Base-by-base conservation (phyloP, 2,329 filamentous ascomycete genomes). In the Fusarium avenaceum region DNA sequence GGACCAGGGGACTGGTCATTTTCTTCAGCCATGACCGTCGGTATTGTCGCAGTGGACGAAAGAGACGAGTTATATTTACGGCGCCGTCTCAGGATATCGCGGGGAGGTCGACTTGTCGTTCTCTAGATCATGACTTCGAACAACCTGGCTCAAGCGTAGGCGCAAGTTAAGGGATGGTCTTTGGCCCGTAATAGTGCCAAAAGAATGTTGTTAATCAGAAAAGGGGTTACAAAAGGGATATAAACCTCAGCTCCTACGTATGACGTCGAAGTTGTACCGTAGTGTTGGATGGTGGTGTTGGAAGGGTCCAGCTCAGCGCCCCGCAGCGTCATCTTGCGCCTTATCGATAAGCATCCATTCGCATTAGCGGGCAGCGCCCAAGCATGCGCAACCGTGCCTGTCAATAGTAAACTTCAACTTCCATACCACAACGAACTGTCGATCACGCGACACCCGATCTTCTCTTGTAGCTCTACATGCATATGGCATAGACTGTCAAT, bases 71-170 rank as follows among this genome's bases (percentile, higher is more conserved):
- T 46, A 51, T 62, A 46, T 43, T 47, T 55, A 67, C 69, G 71
- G 62, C 65, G 69, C 55, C 69, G 69, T 59, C 72, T 72, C 47
- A 69, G 54, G 55, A 63, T 72, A 61, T 76, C 63, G 69, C 61
- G 49, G 53, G 58, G 38, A 56, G 55, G 64, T 63, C 57, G 59
- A 53, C 67, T 71, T 63, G 73, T 76, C 64, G 70, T 69, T 71
- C 71, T 66, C 77, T 79, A 79, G 73, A 77, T 72, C 77, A 79
- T 79, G 74, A 66, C 74, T 74, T 64, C 62, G 28, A 67, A 57
- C 61, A 51, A 60, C 46, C 45, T 53, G 42, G 62, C 48, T 69
- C 61, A 52, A 63, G 55, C 56, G 49, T 52, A 49, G 24, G 40
- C 54, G 13, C 10, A 26, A 48, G 28, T 7, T 13, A 51, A 54